These are phyloP conservation scores for Casuarina glauca DNA, from an alignment of 306 rosid species.

Conservation along the genomic window DNA sequence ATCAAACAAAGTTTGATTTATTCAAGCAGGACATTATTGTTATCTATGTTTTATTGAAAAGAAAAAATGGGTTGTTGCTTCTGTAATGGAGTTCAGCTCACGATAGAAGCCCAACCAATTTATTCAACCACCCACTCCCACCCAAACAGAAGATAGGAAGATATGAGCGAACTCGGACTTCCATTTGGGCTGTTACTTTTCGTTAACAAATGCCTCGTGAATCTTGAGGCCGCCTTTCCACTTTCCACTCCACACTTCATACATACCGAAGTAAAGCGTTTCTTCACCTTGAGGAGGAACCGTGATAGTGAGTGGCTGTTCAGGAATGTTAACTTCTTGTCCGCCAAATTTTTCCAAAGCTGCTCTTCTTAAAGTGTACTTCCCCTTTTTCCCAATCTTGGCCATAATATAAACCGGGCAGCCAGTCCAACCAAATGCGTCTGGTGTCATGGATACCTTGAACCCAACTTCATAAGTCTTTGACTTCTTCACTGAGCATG, in stretches of 20 bases:
- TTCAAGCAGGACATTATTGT: too few relatives aligned
- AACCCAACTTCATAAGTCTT: constrained; percentile 30
- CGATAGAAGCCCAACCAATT: too few relatives aligned
- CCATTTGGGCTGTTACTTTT: too few relatives aligned
- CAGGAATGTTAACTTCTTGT: neutral
- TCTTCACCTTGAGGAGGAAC: accelerated
- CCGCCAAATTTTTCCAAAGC: neutral
- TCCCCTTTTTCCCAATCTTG: constrained; percentile 57
- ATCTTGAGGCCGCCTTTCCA: constrained; percentile 85
- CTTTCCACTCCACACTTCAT: constrained; percentile 88
- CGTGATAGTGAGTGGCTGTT: accelerated
- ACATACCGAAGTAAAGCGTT: constrained; percentile 61
- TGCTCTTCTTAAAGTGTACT: neutral
- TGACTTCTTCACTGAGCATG: accelerated
- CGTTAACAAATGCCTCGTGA: constrained; percentile 25
- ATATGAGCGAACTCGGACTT: too few relatives aligned
- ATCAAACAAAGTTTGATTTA: too few relatives aligned
- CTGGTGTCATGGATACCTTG: constrained; percentile 7
- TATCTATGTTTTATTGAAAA: too few relatives aligned
- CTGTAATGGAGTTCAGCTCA: too few relatives aligned
- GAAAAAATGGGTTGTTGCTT: too few relatives aligned
- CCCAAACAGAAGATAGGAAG: too few relatives aligned
- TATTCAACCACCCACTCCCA: too few relatives aligned
- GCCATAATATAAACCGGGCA: constrained; percentile 64
- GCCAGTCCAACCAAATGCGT: constrained; percentile 67